Evolutionary conservation across 352 stramenopile genomes (phyloP).

Genomic region (Pythium periplocum): DNA sequence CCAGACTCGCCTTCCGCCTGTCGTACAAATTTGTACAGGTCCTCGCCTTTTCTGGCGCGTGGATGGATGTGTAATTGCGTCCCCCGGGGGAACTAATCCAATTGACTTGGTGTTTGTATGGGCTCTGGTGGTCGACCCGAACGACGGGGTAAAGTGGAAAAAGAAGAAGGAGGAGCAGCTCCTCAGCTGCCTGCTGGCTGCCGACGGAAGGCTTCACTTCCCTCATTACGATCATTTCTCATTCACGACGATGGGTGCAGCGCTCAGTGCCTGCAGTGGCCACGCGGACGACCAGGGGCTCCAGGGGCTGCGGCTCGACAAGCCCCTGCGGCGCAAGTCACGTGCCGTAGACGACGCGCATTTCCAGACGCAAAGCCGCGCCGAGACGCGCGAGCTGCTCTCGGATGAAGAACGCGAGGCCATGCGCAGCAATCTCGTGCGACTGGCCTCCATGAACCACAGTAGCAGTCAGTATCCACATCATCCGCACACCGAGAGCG

Average conservation of each 20-base stretch:
- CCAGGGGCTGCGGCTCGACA: not conserved
- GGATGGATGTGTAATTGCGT: not conserved
- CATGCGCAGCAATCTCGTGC: conserved; percentile 17
- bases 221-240: too few relatives aligned
- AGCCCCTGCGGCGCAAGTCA: conserved; percentile 3
- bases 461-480: not conserved
- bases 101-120: conserved; percentile 5
- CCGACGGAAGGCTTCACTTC: too few relatives aligned
- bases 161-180: not conserved
- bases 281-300: conserved; percentile 8
- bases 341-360: conserved; percentile 6
- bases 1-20: too few relatives aligned
- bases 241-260: conserved; percentile 9
- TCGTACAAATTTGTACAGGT: too few relatives aligned
- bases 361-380: conserved; percentile 20
- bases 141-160: not conserved
- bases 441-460: conserved; percentile 1
- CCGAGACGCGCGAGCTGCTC: conserved; percentile 19
- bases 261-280: conserved; percentile 16
- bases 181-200: not conserved
- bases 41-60: not conserved
- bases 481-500: conserved; percentile 13
- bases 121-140: not conserved
- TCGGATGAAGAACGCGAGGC: conserved; percentile 22
- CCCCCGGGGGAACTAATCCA: not conserved